phyloP scores from a whole-genome alignment of 768 basidiomycete genomes.

The Stropharia rugosoannulata region DNA sequence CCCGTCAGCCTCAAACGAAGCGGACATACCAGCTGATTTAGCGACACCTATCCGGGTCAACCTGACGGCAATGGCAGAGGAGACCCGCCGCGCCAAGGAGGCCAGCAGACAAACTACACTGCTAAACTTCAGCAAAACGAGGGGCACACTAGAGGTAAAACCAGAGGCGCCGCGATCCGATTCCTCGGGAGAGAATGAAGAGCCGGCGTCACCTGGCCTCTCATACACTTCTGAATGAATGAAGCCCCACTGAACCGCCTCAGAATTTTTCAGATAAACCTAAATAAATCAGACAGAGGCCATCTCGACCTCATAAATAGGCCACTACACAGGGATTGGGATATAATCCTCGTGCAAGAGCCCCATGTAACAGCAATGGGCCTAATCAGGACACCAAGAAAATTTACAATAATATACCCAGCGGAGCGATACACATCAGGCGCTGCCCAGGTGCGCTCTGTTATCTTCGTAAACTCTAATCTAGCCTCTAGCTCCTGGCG shows the following conservation, averaged over 20 bases:
- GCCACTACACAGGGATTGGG: not conserved
- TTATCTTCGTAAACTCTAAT: not conserved
- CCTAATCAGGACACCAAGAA: not conserved
- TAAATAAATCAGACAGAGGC: conserved; percentile 8
- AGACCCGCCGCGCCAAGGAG: too few species aligned
- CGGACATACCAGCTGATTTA: too few species aligned
- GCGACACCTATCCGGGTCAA: too few species aligned
- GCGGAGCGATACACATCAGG: not conserved
- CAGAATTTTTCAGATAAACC: conserved; percentile 6
- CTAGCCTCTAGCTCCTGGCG: conserved; percentile 17
- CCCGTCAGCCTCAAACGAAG: too few species aligned
- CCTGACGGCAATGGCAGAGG: too few species aligned
- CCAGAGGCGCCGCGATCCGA: too few species aligned
- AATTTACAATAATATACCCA: not conserved
- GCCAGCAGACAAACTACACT: too few species aligned
- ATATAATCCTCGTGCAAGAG: conserved; percentile 13
- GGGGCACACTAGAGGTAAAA: too few species aligned
- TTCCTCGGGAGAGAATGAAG: too few species aligned
- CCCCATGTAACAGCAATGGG: conserved; percentile 1
- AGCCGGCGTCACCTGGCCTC: too few species aligned
- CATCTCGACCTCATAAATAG: conserved; percentile 6
- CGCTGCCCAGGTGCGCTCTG: not conserved
- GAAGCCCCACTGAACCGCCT: not conserved
- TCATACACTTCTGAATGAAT: too few species aligned
- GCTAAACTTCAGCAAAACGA: too few species aligned